phyloP scores from a whole-genome alignment of 2,329 filamentous ascomycete genomes.

The Fusarium sp. region DNA sequence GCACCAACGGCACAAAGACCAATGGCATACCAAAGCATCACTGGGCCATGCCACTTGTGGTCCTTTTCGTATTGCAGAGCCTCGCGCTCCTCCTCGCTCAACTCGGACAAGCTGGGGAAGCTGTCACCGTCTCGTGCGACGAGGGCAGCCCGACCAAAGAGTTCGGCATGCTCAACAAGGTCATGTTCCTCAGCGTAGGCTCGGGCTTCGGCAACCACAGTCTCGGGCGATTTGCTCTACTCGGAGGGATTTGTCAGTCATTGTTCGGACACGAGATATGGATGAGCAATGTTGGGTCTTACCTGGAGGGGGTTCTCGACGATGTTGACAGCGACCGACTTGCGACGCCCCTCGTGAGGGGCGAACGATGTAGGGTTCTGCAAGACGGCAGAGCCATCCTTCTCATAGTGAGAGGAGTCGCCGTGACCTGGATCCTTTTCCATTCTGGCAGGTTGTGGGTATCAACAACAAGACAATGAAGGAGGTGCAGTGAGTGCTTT shows the following conservation, averaged over 20 bases:
- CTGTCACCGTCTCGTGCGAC: constrained; percentile 48
- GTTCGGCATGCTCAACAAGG: constrained; percentile 61
- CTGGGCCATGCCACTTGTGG: constrained; percentile 69
- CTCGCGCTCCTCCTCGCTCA: constrained; percentile 51
- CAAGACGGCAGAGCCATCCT: not conserved
- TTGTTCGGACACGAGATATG: not conserved
- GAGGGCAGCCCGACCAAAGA: constrained; percentile 53
- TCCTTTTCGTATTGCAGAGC: constrained; percentile 58
- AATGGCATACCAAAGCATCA: constrained; percentile 59
- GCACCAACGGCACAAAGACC: constrained; percentile 67
- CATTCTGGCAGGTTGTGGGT: not conserved
- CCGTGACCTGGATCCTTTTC: not conserved
- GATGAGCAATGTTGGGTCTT: not conserved
- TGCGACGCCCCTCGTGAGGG: not conserved
- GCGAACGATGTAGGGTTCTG: not conserved
- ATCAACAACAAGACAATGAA: not conserved
- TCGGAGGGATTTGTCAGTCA: not conserved
- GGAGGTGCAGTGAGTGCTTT: not conserved
- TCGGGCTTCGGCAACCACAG: constrained; percentile 55
- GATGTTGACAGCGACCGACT: not conserved
- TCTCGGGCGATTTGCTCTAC: not conserved
- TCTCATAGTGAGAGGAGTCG: constrained; percentile 2
- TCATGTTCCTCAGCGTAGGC: constrained; percentile 63
- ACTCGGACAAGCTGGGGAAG: constrained; percentile 45
- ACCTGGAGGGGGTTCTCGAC: not conserved